Percentiles rank a stretch among this genome's conserved stretches.
Conservation (phyloP, 495 filamentous ascomycete species). For the Usnea hakonensis region DNA sequence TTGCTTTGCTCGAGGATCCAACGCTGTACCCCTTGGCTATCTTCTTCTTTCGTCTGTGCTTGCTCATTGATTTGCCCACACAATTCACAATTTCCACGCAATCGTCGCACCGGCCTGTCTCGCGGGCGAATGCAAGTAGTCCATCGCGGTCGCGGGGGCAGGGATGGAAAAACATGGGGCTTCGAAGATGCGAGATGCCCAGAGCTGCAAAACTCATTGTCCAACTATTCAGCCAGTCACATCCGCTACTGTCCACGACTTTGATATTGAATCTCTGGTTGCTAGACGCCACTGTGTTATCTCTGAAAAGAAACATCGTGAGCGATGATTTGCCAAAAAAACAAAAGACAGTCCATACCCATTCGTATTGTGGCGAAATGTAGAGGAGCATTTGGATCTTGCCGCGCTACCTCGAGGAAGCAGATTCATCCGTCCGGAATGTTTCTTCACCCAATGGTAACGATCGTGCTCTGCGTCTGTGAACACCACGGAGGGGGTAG, state of each 20-base stretch:
- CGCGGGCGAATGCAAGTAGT: constrained; percentile 50
- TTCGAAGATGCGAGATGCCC: constrained; percentile 52
- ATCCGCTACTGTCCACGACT: constrained; percentile 47
- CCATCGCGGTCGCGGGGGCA: constrained; percentile 58
- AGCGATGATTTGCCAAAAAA: too few species aligned
- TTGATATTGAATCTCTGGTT: constrained; percentile 10
- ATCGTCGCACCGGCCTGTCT: constrained; percentile 42
- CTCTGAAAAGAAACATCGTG: too few species aligned
- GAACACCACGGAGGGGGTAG: constrained; percentile 55
- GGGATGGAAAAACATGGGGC: constrained; percentile 62
- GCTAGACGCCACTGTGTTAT: neutral
- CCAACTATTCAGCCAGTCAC: constrained; percentile 52
- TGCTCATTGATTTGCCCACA: constrained; percentile 57
- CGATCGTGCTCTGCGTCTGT: constrained; percentile 59
- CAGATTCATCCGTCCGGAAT: constrained; percentile 40
- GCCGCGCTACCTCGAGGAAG: neutral
- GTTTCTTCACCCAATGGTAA: constrained; percentile 56
- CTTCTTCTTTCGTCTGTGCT: constrained; percentile 56
- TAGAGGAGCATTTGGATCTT: constrained; percentile 2
- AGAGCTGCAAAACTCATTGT: constrained; percentile 47
- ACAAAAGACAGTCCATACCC: neutral
- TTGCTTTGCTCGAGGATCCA: constrained; percentile 1
- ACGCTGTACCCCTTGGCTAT: constrained; percentile 1
- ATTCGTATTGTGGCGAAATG: neutral
- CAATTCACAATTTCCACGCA: constrained; percentile 51